Evolutionary conservation across 768 basidiomycete species (phyloP), one percentile per base, ranked within the genome.

Genomic region (Amylocystis lapponica): DNA sequence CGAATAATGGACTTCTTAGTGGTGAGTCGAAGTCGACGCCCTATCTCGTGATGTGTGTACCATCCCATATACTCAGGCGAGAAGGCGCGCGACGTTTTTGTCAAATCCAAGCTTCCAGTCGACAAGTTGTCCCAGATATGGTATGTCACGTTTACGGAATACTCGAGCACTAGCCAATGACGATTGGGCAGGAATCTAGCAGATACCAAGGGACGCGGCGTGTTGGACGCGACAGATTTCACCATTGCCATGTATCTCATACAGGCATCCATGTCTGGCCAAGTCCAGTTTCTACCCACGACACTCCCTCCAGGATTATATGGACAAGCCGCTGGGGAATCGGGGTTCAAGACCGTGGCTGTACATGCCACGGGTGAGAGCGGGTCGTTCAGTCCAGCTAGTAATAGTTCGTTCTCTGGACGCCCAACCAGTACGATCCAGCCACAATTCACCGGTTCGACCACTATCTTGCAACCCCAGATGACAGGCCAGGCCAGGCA

Each of bases 241-340:
- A 83, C 86, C 47, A 80, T 99, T 56, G 96, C 85, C 30, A 94
- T 96, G 93, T 91, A 90, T 63, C 78, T 97, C 59, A 93, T 98
- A 51, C 93, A 97, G 64, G 84, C 79, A n/a, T 68, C 77, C 29
- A 96, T 97, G 93, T 79, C 84, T 41, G 77, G 78, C 43, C 76
- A 83, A 48, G 67, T 90, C 43, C 69, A 81, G 39, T 74, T 73
- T 47, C 73, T 94, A 38, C 93, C 93, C 27, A 63, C 75, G 5
- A 66, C 73, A 2, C 74, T 98, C 14, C 92, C 95, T 17, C 83
- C 86, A 3, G 85, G 81, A 36, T 59, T 95, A 16, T 94, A 93
- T 56, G 91, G 95, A 49, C 82, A 86, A 63, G 92, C 89, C 16
- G 62, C 51, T 5, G 55, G 53, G 13, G 54, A 52, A 33, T 7